Evolutionary conservation across 805 yeast genomes (phyloP).

Genomic region (Cyberlindnera xishuangbannaensis): DNA sequence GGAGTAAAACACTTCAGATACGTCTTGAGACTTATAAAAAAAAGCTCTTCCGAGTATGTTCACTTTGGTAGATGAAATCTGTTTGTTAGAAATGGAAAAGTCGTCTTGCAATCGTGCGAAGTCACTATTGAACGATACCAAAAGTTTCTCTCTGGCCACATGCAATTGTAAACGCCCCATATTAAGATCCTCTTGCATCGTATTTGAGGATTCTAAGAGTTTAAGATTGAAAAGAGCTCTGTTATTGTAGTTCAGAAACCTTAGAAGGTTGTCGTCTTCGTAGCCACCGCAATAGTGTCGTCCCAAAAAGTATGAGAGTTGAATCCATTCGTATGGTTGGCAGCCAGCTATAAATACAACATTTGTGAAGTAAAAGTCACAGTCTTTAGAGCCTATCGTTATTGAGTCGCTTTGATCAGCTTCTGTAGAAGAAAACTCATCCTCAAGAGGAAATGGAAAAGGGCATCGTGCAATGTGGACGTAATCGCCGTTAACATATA

Average conservation of each 20-base stretch:
- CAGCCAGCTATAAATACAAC: constrained; percentile 33
- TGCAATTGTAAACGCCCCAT: constrained; percentile 14
- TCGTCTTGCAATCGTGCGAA: background rate
- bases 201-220: constrained; percentile 27
- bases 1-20: constrained; percentile 22
- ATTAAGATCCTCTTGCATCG: constrained; percentile 16
- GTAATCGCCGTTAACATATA: constrained; percentile 16
- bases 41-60: constrained; percentile 10
- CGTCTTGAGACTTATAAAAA: constrained; percentile 5
- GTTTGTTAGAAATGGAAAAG: constrained; percentile 1
- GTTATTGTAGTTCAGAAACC: constrained; percentile 34
- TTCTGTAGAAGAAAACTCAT: constrained; percentile 3
- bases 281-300: constrained; percentile 44
- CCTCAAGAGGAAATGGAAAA: constrained; percentile 12
- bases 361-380: constrained; percentile 24
- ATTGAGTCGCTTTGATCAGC: constrained; percentile 2
- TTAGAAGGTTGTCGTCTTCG: constrained; percentile 33
- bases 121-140: constrained; percentile 18
- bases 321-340: constrained; percentile 46
- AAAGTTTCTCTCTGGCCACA: constrained; percentile 14
- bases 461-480: constrained; percentile 19
- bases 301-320: constrained; percentile 40
- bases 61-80: constrained; percentile 2
- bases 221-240: constrained; percentile 33
- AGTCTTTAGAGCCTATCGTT: constrained; percentile 12